Conservation (phyloP, 2,329 filamentous ascomycete species). For the Cercospora sp. region DNA sequence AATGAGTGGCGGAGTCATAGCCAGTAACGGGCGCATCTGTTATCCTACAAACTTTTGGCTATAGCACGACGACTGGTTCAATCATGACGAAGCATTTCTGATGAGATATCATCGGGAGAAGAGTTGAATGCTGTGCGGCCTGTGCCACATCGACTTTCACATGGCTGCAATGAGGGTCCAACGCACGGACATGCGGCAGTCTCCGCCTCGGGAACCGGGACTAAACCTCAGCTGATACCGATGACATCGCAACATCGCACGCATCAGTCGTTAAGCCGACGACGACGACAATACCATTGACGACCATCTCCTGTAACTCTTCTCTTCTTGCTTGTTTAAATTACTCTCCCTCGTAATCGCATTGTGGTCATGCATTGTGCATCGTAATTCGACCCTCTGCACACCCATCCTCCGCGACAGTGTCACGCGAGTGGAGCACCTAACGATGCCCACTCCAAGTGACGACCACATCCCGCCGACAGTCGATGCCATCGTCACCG, state of each 20-base stretch:
- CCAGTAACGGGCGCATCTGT: not conserved
- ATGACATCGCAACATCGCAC: not conserved
- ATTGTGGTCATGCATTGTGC: not conserved
- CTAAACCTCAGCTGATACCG: not conserved
- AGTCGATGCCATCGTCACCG: not conserved
- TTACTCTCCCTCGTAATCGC: not conserved
- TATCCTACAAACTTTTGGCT: not conserved
- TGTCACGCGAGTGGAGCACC: conserved; percentile 28
- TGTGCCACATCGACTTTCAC: not conserved
- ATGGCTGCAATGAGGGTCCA: not conserved
- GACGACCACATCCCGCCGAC: conserved; percentile 21
- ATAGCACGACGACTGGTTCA: not conserved
- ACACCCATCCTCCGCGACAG: conserved; percentile 10
- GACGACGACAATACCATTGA: not conserved
- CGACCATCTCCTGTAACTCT: conserved; percentile 1
- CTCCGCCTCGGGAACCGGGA: not conserved
- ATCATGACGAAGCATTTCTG: not conserved
- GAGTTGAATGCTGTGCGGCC: not conserved
- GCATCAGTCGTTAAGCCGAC: not conserved
- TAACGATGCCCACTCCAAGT: conserved; percentile 29
- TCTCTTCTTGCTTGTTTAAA: conserved; percentile 2
- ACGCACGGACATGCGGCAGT: not conserved
- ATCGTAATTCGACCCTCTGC: not conserved
- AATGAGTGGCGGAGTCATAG: not conserved
- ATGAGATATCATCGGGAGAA: not conserved